Evolutionary conservation across 2,329 filamentous ascomycete species (phyloP).

Genomic region (Aureobasidium sp.): DNA sequence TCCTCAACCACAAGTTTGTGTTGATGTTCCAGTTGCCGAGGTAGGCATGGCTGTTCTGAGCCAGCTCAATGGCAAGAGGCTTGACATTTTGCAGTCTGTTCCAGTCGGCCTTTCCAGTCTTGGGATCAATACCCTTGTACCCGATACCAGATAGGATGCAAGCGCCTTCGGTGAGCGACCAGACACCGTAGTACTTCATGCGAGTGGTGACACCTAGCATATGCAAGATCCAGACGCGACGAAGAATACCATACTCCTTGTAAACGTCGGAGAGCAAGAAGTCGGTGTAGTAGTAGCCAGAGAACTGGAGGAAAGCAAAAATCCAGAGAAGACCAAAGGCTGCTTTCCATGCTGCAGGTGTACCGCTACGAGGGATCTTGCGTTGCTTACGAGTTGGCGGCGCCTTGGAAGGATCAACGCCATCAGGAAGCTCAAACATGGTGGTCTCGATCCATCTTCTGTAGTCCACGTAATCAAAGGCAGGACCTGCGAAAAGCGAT

Average conservation of each 20-base stretch:
- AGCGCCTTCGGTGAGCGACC: slow-evolving; percentile 85
- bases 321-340: slow-evolving; percentile 72
- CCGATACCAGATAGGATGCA: slow-evolving; percentile 92
- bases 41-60: slow-evolving; percentile 89
- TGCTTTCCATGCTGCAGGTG: slow-evolving; percentile 73
- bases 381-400: slow-evolving; percentile 83
- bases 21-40: slow-evolving; percentile 97
- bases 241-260: slow-evolving; percentile 59
- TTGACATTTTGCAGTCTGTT: slow-evolving; percentile 85
- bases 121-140: slow-evolving; percentile 84
- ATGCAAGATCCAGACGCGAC: slow-evolving; percentile 71
- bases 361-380: slow-evolving; percentile 84
- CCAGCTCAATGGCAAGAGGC: slow-evolving; percentile 76
- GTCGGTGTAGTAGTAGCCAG: slow-evolving; percentile 56
- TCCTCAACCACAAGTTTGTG: slow-evolving; percentile 92
- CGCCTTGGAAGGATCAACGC: slow-evolving; percentile 75
- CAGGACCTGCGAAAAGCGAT: slow-evolving; percentile 77
- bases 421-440: slow-evolving; percentile 83
- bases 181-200: slow-evolving; percentile 95
- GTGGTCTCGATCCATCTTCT: slow-evolving; percentile 84
- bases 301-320: slow-evolving; percentile 65
- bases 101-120: slow-evolving; percentile 81
- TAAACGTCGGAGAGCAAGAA: slow-evolving; percentile 61
- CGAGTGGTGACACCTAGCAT: slow-evolving; percentile 76
- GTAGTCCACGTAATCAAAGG: slow-evolving; percentile 94